Evolutionary conservation across 805 yeast genomes (phyloP), one percentile per base, ranked within the genome.

Genomic region (Starmerella bacillaris): DNA sequence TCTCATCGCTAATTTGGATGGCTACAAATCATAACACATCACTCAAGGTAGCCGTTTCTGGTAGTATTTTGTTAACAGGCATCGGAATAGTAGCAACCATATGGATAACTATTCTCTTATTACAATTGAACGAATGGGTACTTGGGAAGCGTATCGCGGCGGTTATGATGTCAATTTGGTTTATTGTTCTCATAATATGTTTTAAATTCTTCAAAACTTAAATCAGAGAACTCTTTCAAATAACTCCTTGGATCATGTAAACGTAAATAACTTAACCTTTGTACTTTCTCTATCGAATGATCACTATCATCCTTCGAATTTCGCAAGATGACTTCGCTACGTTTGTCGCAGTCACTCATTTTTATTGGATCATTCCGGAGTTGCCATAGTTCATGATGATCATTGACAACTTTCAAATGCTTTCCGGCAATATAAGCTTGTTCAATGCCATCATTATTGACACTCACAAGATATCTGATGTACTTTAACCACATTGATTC

Each of bases 401-500:
- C 47, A 27, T 21, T 8, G 1, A 43, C 31, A 7, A 22, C 36
- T 3, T 18, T 24, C 2, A 33, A 16, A 5, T 20, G 19, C 57
- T 46, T 11, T 47, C 30, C 18, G 39, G 45, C 7, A 43, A 44
- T 11, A 43, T 37, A 4, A 55, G 59, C 4, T 50, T 39, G 17
- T 42, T 27, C 17, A 3, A 28, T 18, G 18, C n/a, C 17, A 12
- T n/a, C 4, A 9, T 30, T 26, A 4, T 47, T 48, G 3, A 49
- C 46, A 35, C 40, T 46, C 17, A 65, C 54, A 18, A 70, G 47
- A 65, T 73, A 82, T 3, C 66, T 55, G 5, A 70, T 39, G 50
- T 77, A 84, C 36, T 65, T 65, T 14, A 70, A 48, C 96, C 96
- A 86, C 15, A 80, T 51, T 12, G 58, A 59, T 21, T 69, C 70